phyloP scores from a whole-genome alignment of 176 grass and related monocot genomes.

The Zea luxurians region DNA sequence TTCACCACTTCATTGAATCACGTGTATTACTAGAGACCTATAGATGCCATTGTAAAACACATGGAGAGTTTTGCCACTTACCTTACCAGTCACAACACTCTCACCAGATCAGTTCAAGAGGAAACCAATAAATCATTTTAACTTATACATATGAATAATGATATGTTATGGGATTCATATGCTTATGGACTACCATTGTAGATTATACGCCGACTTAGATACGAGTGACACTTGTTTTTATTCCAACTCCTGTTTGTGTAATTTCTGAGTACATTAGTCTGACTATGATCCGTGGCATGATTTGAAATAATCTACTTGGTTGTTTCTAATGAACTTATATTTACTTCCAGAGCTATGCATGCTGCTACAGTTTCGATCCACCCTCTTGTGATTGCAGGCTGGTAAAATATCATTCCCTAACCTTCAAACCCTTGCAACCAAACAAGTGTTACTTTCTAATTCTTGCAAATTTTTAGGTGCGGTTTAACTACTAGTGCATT shows the following conservation, averaged over 20 bases:
- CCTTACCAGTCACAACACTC: neutral
- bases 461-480: slow-evolving; percentile 64
- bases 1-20: neutral
- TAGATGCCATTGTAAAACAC: no score
- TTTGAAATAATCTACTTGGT: slow-evolving; percentile 20
- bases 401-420: slow-evolving; percentile 55
- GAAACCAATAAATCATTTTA: slow-evolving; percentile 8
- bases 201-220: neutral
- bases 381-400: slow-evolving; percentile 96
- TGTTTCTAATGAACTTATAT: slow-evolving; percentile 34
- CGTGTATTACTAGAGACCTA: no score
- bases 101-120: slow-evolving; percentile 16
- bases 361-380: slow-evolving; percentile 88
- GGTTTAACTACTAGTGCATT: slow-evolving; percentile 95
- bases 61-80: no score
- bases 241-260: neutral
- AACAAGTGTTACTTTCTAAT: slow-evolving; percentile 36
- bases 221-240: neutral
- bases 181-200: slow-evolving; percentile 1
- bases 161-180: neutral
- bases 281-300: neutral
- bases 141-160: slow-evolving; percentile 11
- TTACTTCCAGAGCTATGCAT: slow-evolving; percentile 81
- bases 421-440: slow-evolving; percentile 7
- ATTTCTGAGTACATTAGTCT: slow-evolving; percentile 15